A percentile compares a stretch with the other conserved stretches of the same genome.
Evolutionary conservation across 176 grass and related monocot species (phyloP).

Genomic region (Calamus simplicifolius): DNA sequence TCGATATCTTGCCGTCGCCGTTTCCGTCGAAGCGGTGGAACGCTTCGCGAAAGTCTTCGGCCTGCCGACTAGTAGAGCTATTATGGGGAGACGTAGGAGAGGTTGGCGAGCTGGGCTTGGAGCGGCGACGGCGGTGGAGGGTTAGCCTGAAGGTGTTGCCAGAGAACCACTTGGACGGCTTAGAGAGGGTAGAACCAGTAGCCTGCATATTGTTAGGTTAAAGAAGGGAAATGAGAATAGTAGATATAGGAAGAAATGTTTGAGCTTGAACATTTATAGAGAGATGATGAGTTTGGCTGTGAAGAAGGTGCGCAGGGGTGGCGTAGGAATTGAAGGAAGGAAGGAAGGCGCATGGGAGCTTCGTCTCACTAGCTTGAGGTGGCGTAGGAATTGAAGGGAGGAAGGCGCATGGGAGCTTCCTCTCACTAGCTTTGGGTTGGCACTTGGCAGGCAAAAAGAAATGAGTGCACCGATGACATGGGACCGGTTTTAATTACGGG

Average conservation of each 20-base stretch:
- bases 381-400: too few relatives aligned
- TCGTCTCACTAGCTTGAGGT: not conserved
- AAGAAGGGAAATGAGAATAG: not conserved
- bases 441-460: conserved; percentile 3
- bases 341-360: conserved; percentile 8
- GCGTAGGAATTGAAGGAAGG: not conserved
- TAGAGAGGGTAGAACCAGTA: not conserved
- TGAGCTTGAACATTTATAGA: not conserved
- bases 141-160: conserved; percentile 1
- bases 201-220: too few relatives aligned
- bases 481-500: too few relatives aligned
- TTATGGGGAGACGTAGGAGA: not conserved
- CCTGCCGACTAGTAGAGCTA: not conserved
- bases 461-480: not conserved
- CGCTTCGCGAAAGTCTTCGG: not conserved
- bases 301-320: not conserved
- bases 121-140: not conserved
- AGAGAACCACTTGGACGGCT: conserved; percentile 7
- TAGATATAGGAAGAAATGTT: too few relatives aligned
- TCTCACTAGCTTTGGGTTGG: too few relatives aligned
- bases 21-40: conserved; percentile 7
- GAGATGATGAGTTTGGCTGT: too few relatives aligned
- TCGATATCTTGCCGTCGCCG: conserved; percentile 13
- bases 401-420: too few relatives aligned
- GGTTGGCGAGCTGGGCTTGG: not conserved